Conservation (phyloP, 306 rosid genomes). For the Vigna angularis region DNA sequence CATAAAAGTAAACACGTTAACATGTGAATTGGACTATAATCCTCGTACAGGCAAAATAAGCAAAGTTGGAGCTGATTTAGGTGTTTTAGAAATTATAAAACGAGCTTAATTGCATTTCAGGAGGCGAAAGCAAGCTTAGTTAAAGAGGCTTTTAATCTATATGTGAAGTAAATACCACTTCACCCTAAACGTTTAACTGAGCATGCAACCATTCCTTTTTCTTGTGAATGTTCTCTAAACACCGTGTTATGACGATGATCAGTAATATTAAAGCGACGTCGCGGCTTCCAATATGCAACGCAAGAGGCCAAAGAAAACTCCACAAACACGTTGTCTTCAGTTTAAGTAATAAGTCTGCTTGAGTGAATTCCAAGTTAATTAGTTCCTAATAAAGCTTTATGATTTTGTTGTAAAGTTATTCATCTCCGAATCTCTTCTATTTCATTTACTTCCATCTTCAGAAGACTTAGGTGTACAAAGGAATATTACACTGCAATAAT, state of each 20-base stretch:
- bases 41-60: neutral
- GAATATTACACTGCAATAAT: neutral
- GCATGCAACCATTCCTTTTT: neutral
- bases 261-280: constrained; percentile 9
- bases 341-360: neutral
- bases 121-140: constrained; percentile 7
- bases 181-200: neutral
- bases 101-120: neutral
- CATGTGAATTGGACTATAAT: neutral
- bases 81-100: neutral
- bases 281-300: constrained; percentile 13
- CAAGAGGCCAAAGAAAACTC: constrained; percentile 9
- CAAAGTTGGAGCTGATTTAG: constrained; percentile 41
- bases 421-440: neutral
- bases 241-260: constrained; percentile 13
- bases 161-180: neutral
- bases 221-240: constrained; percentile 12
- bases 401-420: neutral
- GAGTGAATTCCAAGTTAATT: constrained; percentile 17
- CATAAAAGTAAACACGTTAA: neutral
- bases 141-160: constrained; percentile 18
- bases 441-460: neutral
- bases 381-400: neutral
- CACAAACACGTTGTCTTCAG: neutral
- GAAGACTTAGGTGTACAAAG: no score